Conservation (phyloP, 2,329 filamentous ascomycete genomes). For the Periconia digitata region DNA sequence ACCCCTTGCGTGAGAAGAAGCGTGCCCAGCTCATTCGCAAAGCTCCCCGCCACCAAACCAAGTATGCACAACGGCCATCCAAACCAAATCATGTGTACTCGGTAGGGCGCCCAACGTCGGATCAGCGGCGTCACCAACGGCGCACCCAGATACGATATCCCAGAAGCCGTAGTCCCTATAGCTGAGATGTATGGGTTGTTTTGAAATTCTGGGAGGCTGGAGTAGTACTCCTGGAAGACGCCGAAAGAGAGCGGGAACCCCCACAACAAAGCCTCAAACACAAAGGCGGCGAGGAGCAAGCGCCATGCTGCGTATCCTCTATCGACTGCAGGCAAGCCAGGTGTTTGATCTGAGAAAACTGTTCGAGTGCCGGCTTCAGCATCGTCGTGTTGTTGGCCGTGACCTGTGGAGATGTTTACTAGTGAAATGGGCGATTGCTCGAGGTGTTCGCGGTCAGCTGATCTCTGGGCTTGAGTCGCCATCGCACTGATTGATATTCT, state of each 20-base stretch:
- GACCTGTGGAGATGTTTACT: background rate
- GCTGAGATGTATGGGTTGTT: conserved; percentile 14
- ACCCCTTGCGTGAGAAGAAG: conserved; percentile 42
- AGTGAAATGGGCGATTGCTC: background rate
- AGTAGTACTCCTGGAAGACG: conserved; percentile 27
- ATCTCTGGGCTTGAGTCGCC: too few species aligned
- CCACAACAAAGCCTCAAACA: conserved; percentile 53
- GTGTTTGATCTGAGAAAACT: background rate
- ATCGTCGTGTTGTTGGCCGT: background rate
- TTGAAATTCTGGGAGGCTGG: conserved; percentile 11
- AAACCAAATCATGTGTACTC: conserved; percentile 28
- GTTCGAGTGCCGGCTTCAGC: background rate
- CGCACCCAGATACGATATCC: conserved; percentile 47
- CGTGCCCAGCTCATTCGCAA: conserved; percentile 28
- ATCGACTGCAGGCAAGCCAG: conserved; percentile 11
- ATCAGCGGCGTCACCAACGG: conserved; percentile 41
- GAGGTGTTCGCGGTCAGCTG: background rate
- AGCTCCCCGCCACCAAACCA: conserved; percentile 35
- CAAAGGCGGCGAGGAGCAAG: conserved; percentile 52
- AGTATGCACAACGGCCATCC: conserved; percentile 36
- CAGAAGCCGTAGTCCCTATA: conserved; percentile 28
- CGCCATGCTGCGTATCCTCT: conserved; percentile 47
- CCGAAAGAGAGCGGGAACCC: conserved; percentile 25
- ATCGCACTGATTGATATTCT: too few species aligned
- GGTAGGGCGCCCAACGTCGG: conserved; percentile 30